phyloP scores from a whole-genome alignment of 1,139 yeast species.

The Protomyces pachydermus region DNA sequence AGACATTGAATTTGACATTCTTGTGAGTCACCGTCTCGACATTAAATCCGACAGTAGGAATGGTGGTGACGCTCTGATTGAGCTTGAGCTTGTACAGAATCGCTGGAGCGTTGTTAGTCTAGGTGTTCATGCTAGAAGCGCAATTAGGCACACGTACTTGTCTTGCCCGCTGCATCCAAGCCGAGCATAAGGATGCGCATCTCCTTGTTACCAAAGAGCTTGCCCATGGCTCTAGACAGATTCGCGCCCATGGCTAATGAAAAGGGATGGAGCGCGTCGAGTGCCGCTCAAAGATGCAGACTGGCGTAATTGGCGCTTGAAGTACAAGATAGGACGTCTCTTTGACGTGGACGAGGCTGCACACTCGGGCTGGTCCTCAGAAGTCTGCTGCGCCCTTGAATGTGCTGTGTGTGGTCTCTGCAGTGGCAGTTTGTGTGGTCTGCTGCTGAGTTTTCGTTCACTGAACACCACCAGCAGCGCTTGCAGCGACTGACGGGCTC shows the following conservation, averaged over 20 bases:
- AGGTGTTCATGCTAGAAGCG: neutral
- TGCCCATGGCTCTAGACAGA: slow-evolving; percentile 38
- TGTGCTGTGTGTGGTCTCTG: too few species aligned
- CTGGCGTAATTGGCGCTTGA: too few species aligned
- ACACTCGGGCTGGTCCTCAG: too few species aligned
- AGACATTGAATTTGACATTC: slow-evolving; percentile 83
- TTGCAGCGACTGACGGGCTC: too few species aligned
- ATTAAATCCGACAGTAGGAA: slow-evolving; percentile 91
- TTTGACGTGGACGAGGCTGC: too few species aligned
- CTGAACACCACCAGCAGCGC: too few species aligned
- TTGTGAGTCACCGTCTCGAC: slow-evolving; percentile 88
- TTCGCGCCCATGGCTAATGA: slow-evolving; percentile 21
- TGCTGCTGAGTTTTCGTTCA: too few species aligned
- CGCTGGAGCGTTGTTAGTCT: slow-evolving; percentile 36
- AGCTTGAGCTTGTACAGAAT: slow-evolving; percentile 67
- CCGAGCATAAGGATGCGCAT: slow-evolving; percentile 78
- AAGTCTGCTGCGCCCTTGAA: too few species aligned
- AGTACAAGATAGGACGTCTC: too few species aligned
- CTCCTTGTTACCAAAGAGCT: slow-evolving; percentile 46
- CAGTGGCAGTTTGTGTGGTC: too few species aligned
- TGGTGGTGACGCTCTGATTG: slow-evolving; percentile 72
- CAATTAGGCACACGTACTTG: slow-evolving; percentile 46
- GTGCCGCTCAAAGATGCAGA: too few species aligned
- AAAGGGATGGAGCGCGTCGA: neutral
- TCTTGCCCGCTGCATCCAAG: slow-evolving; percentile 86